Base-by-base conservation (phyloP, 1,284 basidiomycete species). In the Melampsora abietis-canadensis region DNA sequence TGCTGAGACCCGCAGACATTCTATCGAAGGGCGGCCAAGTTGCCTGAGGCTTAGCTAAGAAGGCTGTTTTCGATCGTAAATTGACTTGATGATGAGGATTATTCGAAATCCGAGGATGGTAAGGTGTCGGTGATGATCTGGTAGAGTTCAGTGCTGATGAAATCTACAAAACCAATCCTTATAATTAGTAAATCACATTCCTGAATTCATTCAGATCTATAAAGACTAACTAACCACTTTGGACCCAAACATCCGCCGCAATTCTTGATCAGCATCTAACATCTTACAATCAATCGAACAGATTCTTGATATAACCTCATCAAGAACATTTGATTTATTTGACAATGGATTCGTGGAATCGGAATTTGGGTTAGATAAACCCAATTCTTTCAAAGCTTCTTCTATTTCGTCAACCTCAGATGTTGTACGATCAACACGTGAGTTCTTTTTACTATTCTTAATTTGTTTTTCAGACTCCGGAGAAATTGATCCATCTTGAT, bases 211-310 rank as follows among this genome's bases (percentile, higher is more conserved):
- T 62, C 60, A 62, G 8, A 19, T 7, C 8, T 19, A 21, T 40
- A 31, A 14, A 19, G 12, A 19, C 0, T 87, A 85, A 76, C 87
- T 84, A 17, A 95, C 87, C 68, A 95, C 92, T 80, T 89, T 91
- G 7, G 91, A 87, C 1, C 94, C 94, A 79, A 97, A 97, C 85
- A 96, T 94, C 77, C 88, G 89, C 74, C 90, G 88, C 82, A 96
- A 87, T 81, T 97, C 94, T 0, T 89, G 88, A 75, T 94, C 92
- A 12, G 88, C 86, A 76, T 96, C 92, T 19, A 96, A 87, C 78
- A 92, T 86, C 68, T 88, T 85, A 0, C 89, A 83, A 0, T 91
- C 92, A 4, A 94, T 88, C 6, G 51, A 54, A 54, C 51, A 54
- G 4, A n/a, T n/a, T 3, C 51, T n/a, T 7, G 51, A 54, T n/a